A percentile compares a stretch with the other conserved stretches of the same genome.
Conservation (phyloP, 2,329 filamentous ascomycete genomes). For the Diplodia scrobiculata region DNA sequence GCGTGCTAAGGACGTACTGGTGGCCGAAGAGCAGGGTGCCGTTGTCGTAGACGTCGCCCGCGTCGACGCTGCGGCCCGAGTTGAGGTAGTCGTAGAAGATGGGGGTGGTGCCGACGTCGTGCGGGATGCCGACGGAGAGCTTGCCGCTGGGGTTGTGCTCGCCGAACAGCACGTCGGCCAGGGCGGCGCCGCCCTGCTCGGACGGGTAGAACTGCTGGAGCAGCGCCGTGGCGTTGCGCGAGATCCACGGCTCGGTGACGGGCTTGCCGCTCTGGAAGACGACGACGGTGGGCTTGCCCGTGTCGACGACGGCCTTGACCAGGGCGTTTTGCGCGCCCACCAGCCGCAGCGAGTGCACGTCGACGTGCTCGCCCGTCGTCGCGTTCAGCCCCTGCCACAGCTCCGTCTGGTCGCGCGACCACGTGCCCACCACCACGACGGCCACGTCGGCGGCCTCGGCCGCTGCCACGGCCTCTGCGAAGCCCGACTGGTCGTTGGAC, state of each 20-base stretch:
- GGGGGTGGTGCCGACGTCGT: conserved; percentile 66
- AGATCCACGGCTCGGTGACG: conserved; percentile 72
- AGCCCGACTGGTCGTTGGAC: conserved; percentile 69
- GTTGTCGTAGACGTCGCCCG: conserved; percentile 58
- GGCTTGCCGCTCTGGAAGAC: conserved; percentile 72
- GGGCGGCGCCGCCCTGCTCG: conserved; percentile 66
- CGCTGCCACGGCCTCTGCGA: conserved; percentile 65
- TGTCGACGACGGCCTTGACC: conserved; percentile 67
- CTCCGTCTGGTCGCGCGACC: conserved; percentile 71
- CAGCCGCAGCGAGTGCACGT: conserved; percentile 64
- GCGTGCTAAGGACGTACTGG: conserved; percentile 64
- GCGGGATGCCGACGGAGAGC: conserved; percentile 67
- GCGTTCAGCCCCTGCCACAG: conserved; percentile 72
- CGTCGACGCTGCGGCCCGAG: conserved; percentile 60
- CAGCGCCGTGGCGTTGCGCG: conserved; percentile 63
- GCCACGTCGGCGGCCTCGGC: conserved; percentile 70
- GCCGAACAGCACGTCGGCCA: conserved; percentile 65
- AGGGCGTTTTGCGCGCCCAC: conserved; percentile 70
- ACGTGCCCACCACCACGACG: conserved; percentile 73
- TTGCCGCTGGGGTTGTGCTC: conserved; percentile 67
- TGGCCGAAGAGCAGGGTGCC: conserved; percentile 65
- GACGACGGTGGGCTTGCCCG: conserved; percentile 67
- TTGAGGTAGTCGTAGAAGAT: conserved; percentile 74
- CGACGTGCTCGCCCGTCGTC: conserved; percentile 74
- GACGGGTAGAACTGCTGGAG: conserved; percentile 76